Conservation (phyloP, 2,329 filamentous ascomycete genomes). For the Beauveria pseudobassiana region DNA sequence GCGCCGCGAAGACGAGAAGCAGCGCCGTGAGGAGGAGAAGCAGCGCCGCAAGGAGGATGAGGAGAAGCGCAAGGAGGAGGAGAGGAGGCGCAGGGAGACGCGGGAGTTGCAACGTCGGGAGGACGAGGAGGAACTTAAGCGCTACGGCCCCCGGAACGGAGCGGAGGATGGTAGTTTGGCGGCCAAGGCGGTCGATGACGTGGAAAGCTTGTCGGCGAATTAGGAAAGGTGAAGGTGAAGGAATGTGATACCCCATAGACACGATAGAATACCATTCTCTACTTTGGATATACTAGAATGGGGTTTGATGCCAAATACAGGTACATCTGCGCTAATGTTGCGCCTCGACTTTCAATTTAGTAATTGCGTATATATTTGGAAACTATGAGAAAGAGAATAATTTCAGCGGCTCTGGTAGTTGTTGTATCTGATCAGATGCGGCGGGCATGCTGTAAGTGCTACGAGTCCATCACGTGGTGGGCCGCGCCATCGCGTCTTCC, state of each 20-base stretch:
- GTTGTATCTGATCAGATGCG: neutral
- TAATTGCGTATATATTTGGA: too few relatives aligned
- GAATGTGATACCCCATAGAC: conserved; percentile 8
- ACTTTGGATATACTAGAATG: conserved; percentile 1
- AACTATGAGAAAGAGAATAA: too few relatives aligned
- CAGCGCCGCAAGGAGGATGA: neutral
- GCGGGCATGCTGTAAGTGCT: neutral
- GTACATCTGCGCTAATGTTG: too few relatives aligned
- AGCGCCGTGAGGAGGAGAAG: neutral
- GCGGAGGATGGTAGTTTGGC: conserved; percentile 29
- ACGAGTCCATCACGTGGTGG: conserved; percentile 7
- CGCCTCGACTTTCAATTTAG: too few relatives aligned
- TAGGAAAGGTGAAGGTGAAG: conserved; percentile 18
- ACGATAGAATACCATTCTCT: conserved; percentile 1
- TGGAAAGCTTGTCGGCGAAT: conserved; percentile 51
- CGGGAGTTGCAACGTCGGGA: neutral
- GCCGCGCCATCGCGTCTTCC: neutral
- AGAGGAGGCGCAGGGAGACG: neutral
- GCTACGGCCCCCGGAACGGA: neutral
- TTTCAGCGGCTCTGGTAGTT: neutral
- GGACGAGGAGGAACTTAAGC: conserved; percentile 5
- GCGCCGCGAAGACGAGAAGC: conserved; percentile 3
- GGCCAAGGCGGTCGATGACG: conserved; percentile 41
- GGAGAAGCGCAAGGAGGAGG: neutral
- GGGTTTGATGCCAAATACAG: neutral